These are phyloP conservation scores for Globisporangium canariense DNA, from an alignment of 352 stramenopile species.

Conservation along the genomic window DNA sequence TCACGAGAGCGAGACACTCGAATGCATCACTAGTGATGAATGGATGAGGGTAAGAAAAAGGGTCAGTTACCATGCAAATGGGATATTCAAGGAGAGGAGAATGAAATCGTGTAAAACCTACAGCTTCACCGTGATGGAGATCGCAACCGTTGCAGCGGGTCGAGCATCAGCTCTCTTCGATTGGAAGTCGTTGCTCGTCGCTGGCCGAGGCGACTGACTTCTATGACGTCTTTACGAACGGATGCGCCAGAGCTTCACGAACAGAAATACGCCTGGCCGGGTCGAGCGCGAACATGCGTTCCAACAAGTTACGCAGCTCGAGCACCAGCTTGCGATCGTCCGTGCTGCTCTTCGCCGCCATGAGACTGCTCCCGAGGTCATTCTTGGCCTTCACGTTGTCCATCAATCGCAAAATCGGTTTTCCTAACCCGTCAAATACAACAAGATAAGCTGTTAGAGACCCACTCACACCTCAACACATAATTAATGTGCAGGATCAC, in stretches of 20 bases:
- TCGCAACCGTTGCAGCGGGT: not conserved
- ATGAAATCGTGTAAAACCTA: conserved; percentile 12
- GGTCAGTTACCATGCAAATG: conserved; percentile 13
- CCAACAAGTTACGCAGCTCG: conserved; percentile 67
- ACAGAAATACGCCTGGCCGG: conserved; percentile 75
- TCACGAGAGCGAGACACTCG: conserved; percentile 1
- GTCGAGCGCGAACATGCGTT: conserved; percentile 83
- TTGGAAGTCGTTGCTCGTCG: not conserved
- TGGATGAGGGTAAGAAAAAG: conserved; percentile 7
- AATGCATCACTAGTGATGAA: conserved; percentile 6
- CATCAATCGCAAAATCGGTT: conserved; percentile 71
- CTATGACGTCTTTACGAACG: conserved; percentile 56
- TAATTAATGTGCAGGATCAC: not conserved
- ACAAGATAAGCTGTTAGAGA: conserved; percentile 2
- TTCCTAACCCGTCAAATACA: conserved; percentile 28
- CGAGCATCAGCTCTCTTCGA: not conserved
- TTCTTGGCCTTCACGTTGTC: conserved; percentile 60
- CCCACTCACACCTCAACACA: not conserved
- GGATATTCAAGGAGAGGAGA: conserved; percentile 5
- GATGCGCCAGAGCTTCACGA: conserved; percentile 72
- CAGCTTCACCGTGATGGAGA: conserved; percentile 12
- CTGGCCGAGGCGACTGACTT: not conserved
- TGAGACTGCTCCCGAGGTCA: conserved; percentile 50
- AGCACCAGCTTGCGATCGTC: conserved; percentile 67
- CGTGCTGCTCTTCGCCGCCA: conserved; percentile 56